Evolutionary conservation across 2,329 filamentous ascomycete genomes (phyloP), one percentile per base, ranked within the genome.

Genomic region (Aspergillus alliaceus): DNA sequence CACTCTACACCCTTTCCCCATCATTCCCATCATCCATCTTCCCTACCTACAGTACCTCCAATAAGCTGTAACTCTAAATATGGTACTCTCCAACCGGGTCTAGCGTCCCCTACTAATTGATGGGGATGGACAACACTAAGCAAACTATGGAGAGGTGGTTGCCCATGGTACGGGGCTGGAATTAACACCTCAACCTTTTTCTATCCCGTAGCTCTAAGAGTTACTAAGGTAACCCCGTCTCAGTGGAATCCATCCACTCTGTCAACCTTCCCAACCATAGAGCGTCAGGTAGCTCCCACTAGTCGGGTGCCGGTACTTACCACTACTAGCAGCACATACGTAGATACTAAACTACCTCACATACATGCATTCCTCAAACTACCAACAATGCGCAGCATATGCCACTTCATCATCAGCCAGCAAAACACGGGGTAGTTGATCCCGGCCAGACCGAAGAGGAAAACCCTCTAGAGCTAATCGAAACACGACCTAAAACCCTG

Each of bases 11-110:
- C 22, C 22, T 15, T 25, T 42, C 8, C n/a, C 20, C 20, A 42
- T 5, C 22, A 25, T n/a, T 20, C 12, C 37, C 20, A 15, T 42
- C 20, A 18, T 6, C 32, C n/a, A n/a, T n/a, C n/a, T 9, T 35
- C 18, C 39, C 11, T 24, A 24, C 39, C 11, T 24, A n/a, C 37
- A 6, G 20, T 40, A 40, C 37, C 20, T 24, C 14, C 20, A 18
- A 40, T 24, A 31, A 47, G 44, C 24, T 29, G 44, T 47, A 47
- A 47, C 44, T 47, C 44, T 48, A 48, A 48, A 32, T 31, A 48
- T 48, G 44, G 44, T 5, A 48, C 15, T 22, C 15, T 27, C 44
- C 18, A 48, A 48, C 27, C 4, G n/a, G 25, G 29, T 14, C 29
- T 48, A 48, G 44, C 29, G 27, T 6, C 4, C 4, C 25, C 12